Conservation (phyloP, 208 protist genomes). For the Zelonia costaricensis region DNA sequence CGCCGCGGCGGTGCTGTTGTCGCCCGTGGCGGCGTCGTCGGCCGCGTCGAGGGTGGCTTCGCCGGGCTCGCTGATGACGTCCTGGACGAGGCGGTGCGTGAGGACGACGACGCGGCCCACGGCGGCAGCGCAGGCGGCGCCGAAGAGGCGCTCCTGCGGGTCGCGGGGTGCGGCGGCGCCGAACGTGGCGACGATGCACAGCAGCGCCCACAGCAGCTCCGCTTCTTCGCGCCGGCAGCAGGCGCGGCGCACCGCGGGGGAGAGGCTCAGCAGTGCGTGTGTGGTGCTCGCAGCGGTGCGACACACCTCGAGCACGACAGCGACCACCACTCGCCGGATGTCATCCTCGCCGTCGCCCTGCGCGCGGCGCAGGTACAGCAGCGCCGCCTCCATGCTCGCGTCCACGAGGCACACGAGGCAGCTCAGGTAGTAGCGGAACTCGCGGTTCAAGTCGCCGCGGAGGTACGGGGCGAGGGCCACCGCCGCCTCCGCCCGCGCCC, state of each 20-base stretch:
- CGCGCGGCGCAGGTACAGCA: constrained; percentile 34
- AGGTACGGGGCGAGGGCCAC: neutral
- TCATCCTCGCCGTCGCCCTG: constrained; percentile 59
- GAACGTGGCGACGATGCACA: constrained; percentile 42
- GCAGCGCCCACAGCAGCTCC: constrained; percentile 51
- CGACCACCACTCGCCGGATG: constrained; percentile 41
- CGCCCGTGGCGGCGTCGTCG: neutral
- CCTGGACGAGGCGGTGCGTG: constrained; percentile 10
- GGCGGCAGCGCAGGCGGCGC: constrained; percentile 23
- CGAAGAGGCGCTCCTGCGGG: constrained; percentile 48
- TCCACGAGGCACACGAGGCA: constrained; percentile 43
- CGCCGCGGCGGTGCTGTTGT: neutral
- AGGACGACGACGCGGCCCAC: constrained; percentile 9
- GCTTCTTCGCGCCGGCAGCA: constrained; percentile 34
- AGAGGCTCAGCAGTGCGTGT: constrained; percentile 26
- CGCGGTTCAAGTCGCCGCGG: constrained; percentile 7
- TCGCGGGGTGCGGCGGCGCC: constrained; percentile 38
- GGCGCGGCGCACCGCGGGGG: constrained; percentile 14
- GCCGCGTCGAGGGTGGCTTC: neutral
- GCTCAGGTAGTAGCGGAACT: constrained; percentile 31
- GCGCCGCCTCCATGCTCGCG: constrained; percentile 36
- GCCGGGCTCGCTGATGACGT: neutral
- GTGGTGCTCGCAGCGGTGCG: constrained; percentile 35
- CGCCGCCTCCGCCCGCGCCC: neutral
- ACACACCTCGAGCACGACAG: constrained; percentile 35